A percentile compares a stretch with the other conserved stretches of the same genome.
phyloP scores from a whole-genome alignment of 805 yeast genomes.

The Yamadazyma insecticola region DNA sequence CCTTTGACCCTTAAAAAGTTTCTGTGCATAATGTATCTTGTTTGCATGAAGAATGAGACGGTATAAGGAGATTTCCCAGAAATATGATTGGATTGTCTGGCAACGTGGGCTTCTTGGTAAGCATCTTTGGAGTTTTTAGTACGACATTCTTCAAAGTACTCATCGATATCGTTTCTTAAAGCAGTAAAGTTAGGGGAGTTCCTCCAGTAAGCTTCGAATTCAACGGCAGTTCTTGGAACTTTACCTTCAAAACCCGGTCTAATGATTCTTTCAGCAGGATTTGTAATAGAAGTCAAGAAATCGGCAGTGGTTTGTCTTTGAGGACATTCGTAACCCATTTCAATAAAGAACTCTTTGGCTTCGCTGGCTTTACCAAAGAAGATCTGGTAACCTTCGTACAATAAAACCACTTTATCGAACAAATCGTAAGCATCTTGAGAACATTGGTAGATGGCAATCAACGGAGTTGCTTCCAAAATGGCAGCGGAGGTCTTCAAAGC shows the following conservation, averaged over 20 bases:
- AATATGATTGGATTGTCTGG: constrained; percentile 5
- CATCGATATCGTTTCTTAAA: constrained; percentile 38
- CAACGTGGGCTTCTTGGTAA: constrained; percentile 5
- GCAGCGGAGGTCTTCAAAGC: constrained; percentile 61
- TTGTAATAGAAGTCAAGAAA: constrained; percentile 61
- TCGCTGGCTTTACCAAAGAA: constrained; percentile 39
- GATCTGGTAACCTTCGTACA: constrained; percentile 44
- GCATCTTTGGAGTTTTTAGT: neutral
- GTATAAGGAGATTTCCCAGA: constrained; percentile 2
- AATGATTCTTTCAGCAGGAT: constrained; percentile 54
- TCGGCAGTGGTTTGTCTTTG: constrained; percentile 65
- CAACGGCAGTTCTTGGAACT: constrained; percentile 52
- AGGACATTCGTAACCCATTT: constrained; percentile 60
- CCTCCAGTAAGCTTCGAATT: constrained; percentile 55
- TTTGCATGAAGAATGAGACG: constrained; percentile 6
- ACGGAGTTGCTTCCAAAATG: constrained; percentile 45
- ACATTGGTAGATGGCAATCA: constrained; percentile 55
- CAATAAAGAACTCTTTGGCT: constrained; percentile 46
- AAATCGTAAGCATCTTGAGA: constrained; percentile 44
- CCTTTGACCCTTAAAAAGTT: constrained; percentile 4
- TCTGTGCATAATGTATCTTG: constrained; percentile 6
- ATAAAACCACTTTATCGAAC: constrained; percentile 42
- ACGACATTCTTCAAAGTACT: constrained; percentile 26
- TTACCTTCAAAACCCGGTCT: constrained; percentile 44
- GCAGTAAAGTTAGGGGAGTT: constrained; percentile 46